phyloP scores from a whole-genome alignment of 768 basidiomycete species.

The Lactarius sanguifluus region DNA sequence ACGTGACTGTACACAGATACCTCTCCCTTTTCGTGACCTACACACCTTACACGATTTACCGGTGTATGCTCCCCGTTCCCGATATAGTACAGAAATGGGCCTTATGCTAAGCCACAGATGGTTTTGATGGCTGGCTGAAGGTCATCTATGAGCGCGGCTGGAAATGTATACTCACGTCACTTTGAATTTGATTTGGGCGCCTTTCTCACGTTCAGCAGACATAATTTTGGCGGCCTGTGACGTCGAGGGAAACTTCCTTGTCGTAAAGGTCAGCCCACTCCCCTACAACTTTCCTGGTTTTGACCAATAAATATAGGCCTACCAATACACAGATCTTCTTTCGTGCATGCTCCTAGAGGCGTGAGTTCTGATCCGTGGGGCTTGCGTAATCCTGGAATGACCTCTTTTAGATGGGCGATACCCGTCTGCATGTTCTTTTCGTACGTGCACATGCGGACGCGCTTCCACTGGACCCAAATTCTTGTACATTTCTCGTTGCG shows the following conservation, averaged over 20 bases:
- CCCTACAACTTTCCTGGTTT: not conserved
- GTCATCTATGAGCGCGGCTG: conserved; percentile 75
- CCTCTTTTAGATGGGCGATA: conserved; percentile 70
- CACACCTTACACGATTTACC: conserved; percentile 87
- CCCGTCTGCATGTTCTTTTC: conserved; percentile 82
- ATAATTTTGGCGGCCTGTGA: conserved; percentile 76
- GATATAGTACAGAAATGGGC: not conserved
- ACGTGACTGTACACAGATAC: conserved; percentile 51
- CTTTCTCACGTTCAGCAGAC: conserved; percentile 46
- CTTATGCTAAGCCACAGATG: conserved; percentile 48
- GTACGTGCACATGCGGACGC: conserved; percentile 78
- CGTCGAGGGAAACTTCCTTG: conserved; percentile 87
- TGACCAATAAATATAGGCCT: conserved; percentile 49
- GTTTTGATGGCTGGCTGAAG: conserved; percentile 79
- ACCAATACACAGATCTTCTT: conserved; percentile 81
- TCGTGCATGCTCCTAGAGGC: conserved; percentile 91
- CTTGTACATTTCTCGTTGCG: conserved; percentile 46
- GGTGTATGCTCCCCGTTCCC: conserved; percentile 54
- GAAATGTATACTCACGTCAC: conserved; percentile 63
- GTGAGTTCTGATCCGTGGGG: conserved; percentile 41
- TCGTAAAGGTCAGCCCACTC: conserved; percentile 55
- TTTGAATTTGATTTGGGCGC: not conserved
- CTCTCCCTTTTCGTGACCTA: conserved; percentile 72
- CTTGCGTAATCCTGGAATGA: not conserved
- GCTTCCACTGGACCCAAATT: conserved; percentile 82